Evolutionary conservation across 441 rosid genomes (phyloP), one percentile per base, ranked within the genome.

Genomic region (Populus trichocarpa): DNA sequence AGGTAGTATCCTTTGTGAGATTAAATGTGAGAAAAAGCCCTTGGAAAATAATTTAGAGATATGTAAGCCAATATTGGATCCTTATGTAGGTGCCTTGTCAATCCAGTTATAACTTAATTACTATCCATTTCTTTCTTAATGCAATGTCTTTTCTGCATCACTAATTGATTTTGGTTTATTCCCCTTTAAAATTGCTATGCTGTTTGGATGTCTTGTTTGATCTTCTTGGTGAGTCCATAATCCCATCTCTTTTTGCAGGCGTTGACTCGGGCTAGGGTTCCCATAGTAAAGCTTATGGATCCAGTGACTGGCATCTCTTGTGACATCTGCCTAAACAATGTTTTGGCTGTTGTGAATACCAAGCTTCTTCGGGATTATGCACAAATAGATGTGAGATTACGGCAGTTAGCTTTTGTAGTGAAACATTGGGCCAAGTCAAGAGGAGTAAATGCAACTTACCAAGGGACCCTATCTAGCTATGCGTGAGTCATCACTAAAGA

Each of bases 351-450:
- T 70, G 95, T 91, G 77, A 96, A 96, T 85, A 96, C 99, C 65
- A 96, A 93, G 89, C 99, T 96, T 81, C 89, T 96, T 69, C 82
- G 87, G 67, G 97, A 93, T 83, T 96, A 96, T 82, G 88, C 97
- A 0, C 86, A 72, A 70, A 89, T 96, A 74, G 99, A 96, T 91
- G 90, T 42, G 67, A 91, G 98, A 76, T 80, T 96, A 79, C 85
- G 87, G 81, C 99, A 96, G 84, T 80, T 96, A 82, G 96, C 95
- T 77, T 93, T 89, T 83, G 87, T 93, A 78, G 94, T 96, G 73
- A 96, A 96, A 84, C 97, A 96, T 71, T 96, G 99, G 99, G 99
- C 98, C 57, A 96, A 93, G 80, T 90, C 97, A 10, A 91, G 99
- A 87, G 92, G 86, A 70, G 99, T 96, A 25, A 96, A 93, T 84